Evolutionary conservation across 2,329 filamentous ascomycete genomes (phyloP), one percentile per base, ranked within the genome.

Genomic region (Aspergillus transmontanensis): DNA sequence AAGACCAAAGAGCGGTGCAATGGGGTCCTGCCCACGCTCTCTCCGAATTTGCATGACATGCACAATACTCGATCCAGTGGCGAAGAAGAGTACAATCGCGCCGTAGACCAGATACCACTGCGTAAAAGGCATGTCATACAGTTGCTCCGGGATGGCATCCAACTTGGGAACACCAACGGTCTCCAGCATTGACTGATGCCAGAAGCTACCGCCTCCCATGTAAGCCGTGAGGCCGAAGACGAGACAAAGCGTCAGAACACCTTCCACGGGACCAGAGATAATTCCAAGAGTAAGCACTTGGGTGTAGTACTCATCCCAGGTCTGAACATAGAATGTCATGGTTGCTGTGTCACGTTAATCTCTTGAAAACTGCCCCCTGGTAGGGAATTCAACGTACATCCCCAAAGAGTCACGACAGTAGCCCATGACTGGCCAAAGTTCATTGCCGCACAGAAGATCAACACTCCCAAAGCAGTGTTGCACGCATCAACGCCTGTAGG

Each of bases 261-360:
- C 95, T 80, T 99, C 95, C 43, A 99, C 95, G 4, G 95, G 95
- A 0, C 95, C 95, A 68, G 94, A 97, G 69, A 99, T 85, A 66
- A 98, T 82, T 63, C 95, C 95, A 6, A 99, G 87, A 1, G 93
- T 97, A 55, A 99, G 86, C 3, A 94, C 95, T 79, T 97, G 94
- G 58, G 95, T 99, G 81, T 98, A 94, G 81, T 98, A 99, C 78
- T 98, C 95, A 75, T 99, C 95, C 95, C 95, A 99, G 39, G 95
- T 98, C 78, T 98, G 95, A 48, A 98, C 90, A 78, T 98, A 98
- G 79, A 99, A 99, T n/a, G 95, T 97, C 72, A 96, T 84, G 63
- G 94, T 87, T 7, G 91, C 90, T 93, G 59, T 21, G 36, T 39
- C 14, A 50, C 28, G 57, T 70, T 53, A 72, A 39, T 46, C 16